These are phyloP conservation scores for Chamaecyparis obtusa DNA, from an alignment of 75 land plant genomes.

Conservation along the genomic window DNA sequence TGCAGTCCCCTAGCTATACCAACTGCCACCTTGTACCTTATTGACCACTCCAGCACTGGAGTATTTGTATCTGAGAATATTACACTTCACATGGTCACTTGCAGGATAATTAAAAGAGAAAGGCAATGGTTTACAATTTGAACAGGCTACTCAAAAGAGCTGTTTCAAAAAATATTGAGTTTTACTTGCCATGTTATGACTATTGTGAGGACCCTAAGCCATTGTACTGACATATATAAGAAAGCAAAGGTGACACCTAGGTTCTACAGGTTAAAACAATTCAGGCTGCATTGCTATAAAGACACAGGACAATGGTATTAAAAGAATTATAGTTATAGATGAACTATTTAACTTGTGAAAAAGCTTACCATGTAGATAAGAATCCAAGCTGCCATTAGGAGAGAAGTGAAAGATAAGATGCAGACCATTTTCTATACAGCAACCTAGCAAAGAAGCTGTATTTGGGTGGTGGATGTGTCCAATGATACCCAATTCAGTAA, in stretches of 20 bases:
- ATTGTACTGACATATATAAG: background rate
- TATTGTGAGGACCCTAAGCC: background rate
- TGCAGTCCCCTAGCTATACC: conserved; percentile 46
- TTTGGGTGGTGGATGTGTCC: conserved; percentile 46
- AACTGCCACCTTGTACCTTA: conserved; percentile 38
- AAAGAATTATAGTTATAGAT: background rate
- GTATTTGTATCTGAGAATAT: conserved; percentile 9
- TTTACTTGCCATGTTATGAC: background rate
- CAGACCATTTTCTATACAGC: conserved; percentile 41
- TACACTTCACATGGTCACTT: background rate
- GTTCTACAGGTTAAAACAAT: background rate
- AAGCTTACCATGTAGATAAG: conserved; percentile 37
- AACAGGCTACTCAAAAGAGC: background rate
- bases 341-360: background rate
- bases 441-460: conserved; percentile 34
- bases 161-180: background rate
- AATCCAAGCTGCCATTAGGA: conserved; percentile 35
- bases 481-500: conserved; percentile 43
- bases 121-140: background rate
- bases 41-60: conserved; percentile 29
- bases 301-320: background rate
- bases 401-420: conserved; percentile 44
- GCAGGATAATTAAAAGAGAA: background rate
- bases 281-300: background rate
- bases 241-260: background rate